Percentiles rank a stretch among this genome's conserved stretches.
Conservation (phyloP, 2,329 filamentous ascomycete species). For the Colletotrichum tropicale region DNA sequence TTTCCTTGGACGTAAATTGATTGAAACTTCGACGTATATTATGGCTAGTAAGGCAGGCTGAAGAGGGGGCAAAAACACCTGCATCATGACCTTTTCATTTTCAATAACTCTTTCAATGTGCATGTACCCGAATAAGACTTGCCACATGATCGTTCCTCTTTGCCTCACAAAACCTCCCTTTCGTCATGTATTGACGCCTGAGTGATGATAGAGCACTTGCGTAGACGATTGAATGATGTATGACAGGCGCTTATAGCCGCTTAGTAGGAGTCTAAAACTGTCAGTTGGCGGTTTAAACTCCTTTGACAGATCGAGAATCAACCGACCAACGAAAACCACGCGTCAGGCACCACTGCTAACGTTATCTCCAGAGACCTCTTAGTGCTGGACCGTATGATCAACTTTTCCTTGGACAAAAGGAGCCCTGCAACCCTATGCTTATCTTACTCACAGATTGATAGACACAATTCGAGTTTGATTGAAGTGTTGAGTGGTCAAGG, state of each 20-base stretch:
- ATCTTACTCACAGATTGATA: not conserved
- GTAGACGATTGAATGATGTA: not conserved
- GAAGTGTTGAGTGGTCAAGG: not conserved
- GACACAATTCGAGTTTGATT: not conserved
- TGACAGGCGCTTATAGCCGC: no score
- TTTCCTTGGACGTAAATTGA: no score
- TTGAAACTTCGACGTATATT: no score
- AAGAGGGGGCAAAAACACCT: no score
- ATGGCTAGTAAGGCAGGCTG: no score
- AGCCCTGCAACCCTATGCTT: not conserved
- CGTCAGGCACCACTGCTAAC: not conserved
- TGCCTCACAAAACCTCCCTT: not conserved
- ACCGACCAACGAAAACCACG: not conserved
- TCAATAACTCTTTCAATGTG: not conserved
- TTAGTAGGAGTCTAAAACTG: not conserved
- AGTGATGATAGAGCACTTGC: fast-evolving
- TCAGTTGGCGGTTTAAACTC: not conserved
- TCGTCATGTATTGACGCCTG: not conserved
- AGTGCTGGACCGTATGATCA: not conserved
- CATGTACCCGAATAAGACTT: not conserved
- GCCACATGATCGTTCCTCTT: not conserved
- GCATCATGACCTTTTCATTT: not conserved
- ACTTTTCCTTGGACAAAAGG: fast-evolving
- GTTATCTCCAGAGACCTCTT: not conserved
- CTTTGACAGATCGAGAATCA: not conserved